These are phyloP conservation scores for Nissolia schottii DNA, from an alignment of 306 rosid species.

Conservation along the genomic window DNA sequence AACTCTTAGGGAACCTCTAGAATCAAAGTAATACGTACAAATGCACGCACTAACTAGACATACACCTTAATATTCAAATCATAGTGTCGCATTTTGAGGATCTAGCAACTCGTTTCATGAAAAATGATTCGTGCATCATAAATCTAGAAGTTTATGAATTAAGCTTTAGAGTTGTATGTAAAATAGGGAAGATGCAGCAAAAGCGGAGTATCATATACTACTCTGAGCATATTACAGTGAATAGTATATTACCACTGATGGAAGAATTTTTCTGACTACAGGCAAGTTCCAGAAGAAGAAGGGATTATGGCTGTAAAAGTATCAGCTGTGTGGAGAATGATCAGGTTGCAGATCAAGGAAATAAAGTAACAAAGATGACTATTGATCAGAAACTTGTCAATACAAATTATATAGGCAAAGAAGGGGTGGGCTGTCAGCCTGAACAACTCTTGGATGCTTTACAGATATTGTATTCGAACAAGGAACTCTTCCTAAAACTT, in stretches of 20 bases:
- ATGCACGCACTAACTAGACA: not conserved
- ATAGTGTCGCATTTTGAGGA: not conserved
- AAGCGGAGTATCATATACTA: not conserved
- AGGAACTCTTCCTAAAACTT: conserved; percentile 60
- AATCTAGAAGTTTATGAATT: not conserved
- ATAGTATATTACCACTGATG: conserved; percentile 12
- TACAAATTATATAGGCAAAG: conserved; percentile 31
- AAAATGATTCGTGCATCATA: not conserved
- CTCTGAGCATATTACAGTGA: not conserved
- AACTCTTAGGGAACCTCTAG: not conserved
- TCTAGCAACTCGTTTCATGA: not conserved
- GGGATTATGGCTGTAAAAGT: conserved; percentile 47
- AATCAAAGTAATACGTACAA: not conserved
- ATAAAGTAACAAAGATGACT: conserved; percentile 43
- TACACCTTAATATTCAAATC: not conserved
- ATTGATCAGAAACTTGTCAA: conserved; percentile 40
- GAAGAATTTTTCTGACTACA: conserved; percentile 17
- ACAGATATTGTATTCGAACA: conserved; percentile 65
- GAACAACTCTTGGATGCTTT: conserved; percentile 61
- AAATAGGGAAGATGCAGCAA: not conserved
- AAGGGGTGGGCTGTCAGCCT: conserved; percentile 45
- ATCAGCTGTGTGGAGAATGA: conserved; percentile 32
- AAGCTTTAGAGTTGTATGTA: not conserved
- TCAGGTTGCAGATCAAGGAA: conserved; percentile 25
- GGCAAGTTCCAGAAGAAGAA: conserved; percentile 35